Evolutionary conservation across 2,329 filamentous ascomycete genomes (phyloP), one percentile per base, ranked within the genome.

Genomic region (Arthrobotrys pseudoclavata): DNA sequence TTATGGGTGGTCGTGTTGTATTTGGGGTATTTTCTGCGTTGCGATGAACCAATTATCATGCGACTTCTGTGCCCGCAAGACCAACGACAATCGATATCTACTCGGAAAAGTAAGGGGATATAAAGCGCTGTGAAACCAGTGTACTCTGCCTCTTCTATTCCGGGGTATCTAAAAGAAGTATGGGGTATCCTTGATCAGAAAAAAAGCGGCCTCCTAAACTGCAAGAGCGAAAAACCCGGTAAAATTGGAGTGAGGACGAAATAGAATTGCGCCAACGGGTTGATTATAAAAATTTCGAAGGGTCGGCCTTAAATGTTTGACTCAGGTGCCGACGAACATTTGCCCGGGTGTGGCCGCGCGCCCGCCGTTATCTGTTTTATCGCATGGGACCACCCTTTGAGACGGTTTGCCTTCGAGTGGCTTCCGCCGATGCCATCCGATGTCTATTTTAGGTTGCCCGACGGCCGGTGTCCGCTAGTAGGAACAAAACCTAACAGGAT

Each of bases 21-120:
- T n/a, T 48, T 75, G 63, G 69, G 26, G 53, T 75, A 75, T 69
- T 75, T 69, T 69, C 63, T 57, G 70, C 37, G 70, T 75, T 75
- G 70, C 24, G 45, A 37, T 42, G 40, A 72, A 34, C 60, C 69
- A 66, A 72, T 66, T 42, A 60, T 57, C 37, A 47, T 72, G 45
- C 37, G 50, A 55, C 26, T 48, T 60, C 34, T n/a, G 31, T 42
- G 34, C 34, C 34, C 31, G 22, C 60, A 60, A 66, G 50, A 64
- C 45, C 37, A 34, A 52, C 52, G 40, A 20, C 18, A 60, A 29
- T 22, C 15, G 34, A 42, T 34, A 18, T 60, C 55, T 57, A 34
- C 52, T 34, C 29, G 22, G 22, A 60, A 40, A 42, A 42, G 55
- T 20, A 37, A 24, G 12, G 22, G 10, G 55, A 40, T 60, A 42